Conservation (phyloP, 1,139 yeast genomes). For the Diutina rugosa region DNA sequence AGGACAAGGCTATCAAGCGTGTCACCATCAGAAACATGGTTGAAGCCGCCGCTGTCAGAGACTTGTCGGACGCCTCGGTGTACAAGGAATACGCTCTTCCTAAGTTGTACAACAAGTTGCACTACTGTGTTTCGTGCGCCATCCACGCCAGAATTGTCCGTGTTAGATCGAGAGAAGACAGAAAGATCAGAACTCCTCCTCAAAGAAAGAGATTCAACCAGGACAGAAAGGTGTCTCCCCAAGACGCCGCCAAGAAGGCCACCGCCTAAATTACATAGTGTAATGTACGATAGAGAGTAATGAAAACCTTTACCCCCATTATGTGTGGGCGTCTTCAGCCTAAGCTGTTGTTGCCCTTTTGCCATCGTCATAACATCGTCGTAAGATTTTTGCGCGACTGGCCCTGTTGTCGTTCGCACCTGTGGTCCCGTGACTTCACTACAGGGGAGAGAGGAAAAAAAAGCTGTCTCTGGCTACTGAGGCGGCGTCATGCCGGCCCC, state of each 20-base stretch:
- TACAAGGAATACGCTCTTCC: conserved; percentile 99
- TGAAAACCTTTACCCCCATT: neutral
- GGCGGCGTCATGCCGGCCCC: neutral
- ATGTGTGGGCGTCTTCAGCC: neutral
- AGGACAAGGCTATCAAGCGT: conserved; percentile 99
- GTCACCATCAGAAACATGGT: conserved; percentile 99
- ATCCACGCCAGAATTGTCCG: conserved; percentile 99
- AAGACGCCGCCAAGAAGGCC: conserved; percentile 96
- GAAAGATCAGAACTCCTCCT: conserved; percentile 99
- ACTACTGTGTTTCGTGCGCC: conserved; percentile 99
- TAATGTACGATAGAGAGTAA: conserved; percentile 2
- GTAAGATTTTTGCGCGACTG: too few relatives aligned
- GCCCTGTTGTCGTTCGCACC: neutral
- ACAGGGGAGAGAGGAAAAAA: neutral
- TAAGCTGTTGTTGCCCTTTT: neutral
- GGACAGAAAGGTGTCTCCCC: conserved; percentile 94
- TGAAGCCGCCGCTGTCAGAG: conserved; percentile 99
- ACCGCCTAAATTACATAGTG: conserved; percentile 2
- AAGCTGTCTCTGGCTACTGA: neutral
- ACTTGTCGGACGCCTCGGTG: conserved; percentile 98
- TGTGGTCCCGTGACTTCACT: neutral
- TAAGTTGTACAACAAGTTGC: conserved; percentile 98
- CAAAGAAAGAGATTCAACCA: conserved; percentile 97
- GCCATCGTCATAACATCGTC: neutral
- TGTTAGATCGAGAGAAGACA: conserved; percentile 98